phyloP scores from a whole-genome alignment of 2,329 filamentous ascomycete species.

The Aspergillus ochraceoroseus region DNA sequence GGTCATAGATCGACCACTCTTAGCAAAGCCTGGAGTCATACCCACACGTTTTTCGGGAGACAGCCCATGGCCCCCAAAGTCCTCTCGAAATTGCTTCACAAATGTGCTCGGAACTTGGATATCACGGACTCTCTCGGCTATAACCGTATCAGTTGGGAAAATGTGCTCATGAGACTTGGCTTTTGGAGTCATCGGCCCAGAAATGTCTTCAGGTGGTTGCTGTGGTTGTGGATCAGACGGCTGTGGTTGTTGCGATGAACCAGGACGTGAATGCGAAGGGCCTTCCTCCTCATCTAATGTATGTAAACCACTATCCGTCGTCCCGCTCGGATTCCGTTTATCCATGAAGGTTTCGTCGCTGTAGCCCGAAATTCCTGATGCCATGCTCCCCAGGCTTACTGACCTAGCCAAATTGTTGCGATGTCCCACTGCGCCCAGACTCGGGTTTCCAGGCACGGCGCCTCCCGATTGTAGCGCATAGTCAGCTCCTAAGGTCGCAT shows the following conservation, averaged over 20 bases:
- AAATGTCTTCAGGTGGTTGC: slow-evolving; percentile 36
- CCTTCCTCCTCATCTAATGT: slow-evolving; percentile 58
- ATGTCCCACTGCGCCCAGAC: slow-evolving; percentile 21
- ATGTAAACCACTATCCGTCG: slow-evolving; percentile 48
- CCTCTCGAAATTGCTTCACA: slow-evolving; percentile 76
- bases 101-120: slow-evolving; percentile 88
- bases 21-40: slow-evolving; percentile 48
- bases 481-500: slow-evolving; percentile 69
- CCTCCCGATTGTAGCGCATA: slow-evolving; percentile 79
- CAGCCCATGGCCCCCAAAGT: slow-evolving; percentile 54
- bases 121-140: slow-evolving; percentile 81
- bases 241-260: slow-evolving; percentile 39
- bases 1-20: slow-evolving; percentile 68
- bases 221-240: slow-evolving; percentile 16
- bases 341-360: slow-evolving; percentile 47
- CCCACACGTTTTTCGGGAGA: slow-evolving; percentile 56
- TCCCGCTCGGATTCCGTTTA: slow-evolving; percentile 40
- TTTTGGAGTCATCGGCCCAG: slow-evolving; percentile 66
- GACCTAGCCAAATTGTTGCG: slow-evolving; percentile 60
- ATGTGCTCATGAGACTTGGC: slow-evolving; percentile 53
- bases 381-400: slow-evolving; percentile 84
- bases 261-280: slow-evolving; percentile 31
- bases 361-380: slow-evolving; percentile 62
- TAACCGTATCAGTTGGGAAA: slow-evolving; percentile 78
- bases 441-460: slow-evolving; percentile 52